Base-by-base conservation (phyloP, 805 yeast genomes). In the Myxozyma udenii region DNA sequence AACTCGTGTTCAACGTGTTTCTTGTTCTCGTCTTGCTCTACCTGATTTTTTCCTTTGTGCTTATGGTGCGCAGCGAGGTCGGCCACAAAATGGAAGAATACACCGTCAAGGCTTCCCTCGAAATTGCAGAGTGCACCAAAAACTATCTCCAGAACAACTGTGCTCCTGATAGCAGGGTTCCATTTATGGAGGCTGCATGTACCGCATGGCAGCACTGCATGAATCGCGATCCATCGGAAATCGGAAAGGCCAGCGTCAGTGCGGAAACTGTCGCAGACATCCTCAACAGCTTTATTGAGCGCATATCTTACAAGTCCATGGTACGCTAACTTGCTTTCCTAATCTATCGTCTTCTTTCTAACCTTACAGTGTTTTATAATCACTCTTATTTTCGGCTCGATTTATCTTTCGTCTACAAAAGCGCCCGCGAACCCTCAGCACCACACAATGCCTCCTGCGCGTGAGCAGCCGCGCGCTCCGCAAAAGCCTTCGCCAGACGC, bases 211-310 rank as follows among this genome's bases (percentile, higher is more conserved):
- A 79, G 55, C 77, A 76, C 51, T 93, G 98, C 66, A 87, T 87
- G 89, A 79, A 82, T 61, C 71, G 82, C 44, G 91, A 87, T 57
- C 90, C 95, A 7, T 76, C 78, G 2, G 68, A 67, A 1, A 75
- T 83, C 11, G 90, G 87, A 2, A 76, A 80, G 44, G 85, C 91
- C 1, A 76, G 75, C 54, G 76, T 88, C 49, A 81, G 89, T 42
- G 95, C 95, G 0, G 89, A 84, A 64, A 83, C 91, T 0, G 75
- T 87, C 61, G 95, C 95, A 1, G 91, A 85, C 56, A 85, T 87
- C 5, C 71, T 88, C 41, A 85, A 88, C 67, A 81, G 89, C 1
- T 87, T 87, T 62, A 69, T 86, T 21, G 78, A 76, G 51, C 84
- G 87, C 1, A 83, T 87, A 35, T 78, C 83, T 28, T 77, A 86